Evolutionary conservation across 2,329 filamentous ascomycete genomes (phyloP), one percentile per base, ranked within the genome.

Genomic region (Knufia petricola): DNA sequence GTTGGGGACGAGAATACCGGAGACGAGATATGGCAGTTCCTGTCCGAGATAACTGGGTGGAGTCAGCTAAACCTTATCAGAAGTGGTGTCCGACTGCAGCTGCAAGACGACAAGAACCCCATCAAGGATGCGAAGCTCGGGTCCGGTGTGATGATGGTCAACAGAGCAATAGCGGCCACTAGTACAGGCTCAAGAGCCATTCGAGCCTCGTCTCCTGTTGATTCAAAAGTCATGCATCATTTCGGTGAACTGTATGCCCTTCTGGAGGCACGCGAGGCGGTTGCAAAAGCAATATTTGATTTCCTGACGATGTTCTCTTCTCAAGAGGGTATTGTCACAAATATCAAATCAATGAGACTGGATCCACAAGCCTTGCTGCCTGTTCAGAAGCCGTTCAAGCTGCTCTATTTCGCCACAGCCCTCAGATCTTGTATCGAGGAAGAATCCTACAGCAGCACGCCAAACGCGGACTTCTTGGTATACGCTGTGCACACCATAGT

Each of bases 191-290:
- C 52, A 20, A 52, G 78, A 69, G 43, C 76, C 70, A 40, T 81
- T 70, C 53, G 55, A 4, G 50, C 56, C 13, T 41, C 51, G n/a
- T 58, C 75, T 69, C 30, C 75, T 1, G 73, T 96, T 2, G 87
- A 96, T 61, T 74, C 78, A 10, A 85, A 90, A 58, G 81, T 96
- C 19, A 70, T 92, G 56, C 76, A 81, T 50, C 85, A 94, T 63
- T 94, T 95, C 59, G 77, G 86, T 47, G 81, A 90, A 52, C 68
- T 98, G 20, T 95, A 92, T 74, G 77, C 79, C 37, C 84, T 90
- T 59, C 73, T 96, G 47, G 79, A 81, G 54, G 77, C 89, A 67
- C 77, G 85, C 38, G 81, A 89, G 50, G 72, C 69, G 43, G 69
- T 87, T 36, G 81, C 85, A 4, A 71, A 76, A 60, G 81, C 85